Base-by-base conservation (phyloP, 352 stramenopile genomes). In the Globisporangium mamillatum region DNA sequence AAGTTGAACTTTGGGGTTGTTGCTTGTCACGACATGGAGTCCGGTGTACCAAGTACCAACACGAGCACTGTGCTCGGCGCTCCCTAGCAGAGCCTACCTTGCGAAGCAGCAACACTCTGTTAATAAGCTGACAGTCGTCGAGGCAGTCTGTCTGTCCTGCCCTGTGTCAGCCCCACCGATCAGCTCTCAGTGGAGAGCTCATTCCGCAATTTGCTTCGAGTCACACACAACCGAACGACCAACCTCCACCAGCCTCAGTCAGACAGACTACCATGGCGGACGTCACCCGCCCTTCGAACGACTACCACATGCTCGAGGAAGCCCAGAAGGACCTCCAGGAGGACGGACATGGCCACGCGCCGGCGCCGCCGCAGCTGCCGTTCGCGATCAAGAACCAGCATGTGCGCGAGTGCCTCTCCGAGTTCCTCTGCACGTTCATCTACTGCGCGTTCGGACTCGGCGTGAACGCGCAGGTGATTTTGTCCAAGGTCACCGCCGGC, bases 381-480 rank as follows among this genome's bases (percentile, higher is more conserved):
- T 75, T 75, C 58, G 41, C 20, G 34, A 68, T 76, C 67, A 68
- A 68, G 60, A 75, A 66, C 68, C 56, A 63, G 56, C 73, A 75
- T 54, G 48, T 68, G 22, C 71, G 72, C 14, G 74, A 85, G 67
- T 85, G 78, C 53, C 41, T 82, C 14, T 69, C 75, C 25, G 78
- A 82, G 64, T 81, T 81, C 52, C 64, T 85, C 27, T 57, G 36
- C 18, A 78, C 78, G 6, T 82, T 85, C 41, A 64, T 82, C 14
- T 70, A 75, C 27, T 56, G 55, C 20, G 59, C 62, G 22, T 78
- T 78, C 44, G 73, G 73, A 0, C 50, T 76, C n/a, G 73, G 69
- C 20, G 73, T 78, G 56, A 76, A 66, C 60, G 66, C 66, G 41
- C 69, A 78, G 60, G 73, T 76, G 41, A 70, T 55, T 7, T 57